Conservation (phyloP, 73 alveolate species). For the Stentor roeselii region DNA sequence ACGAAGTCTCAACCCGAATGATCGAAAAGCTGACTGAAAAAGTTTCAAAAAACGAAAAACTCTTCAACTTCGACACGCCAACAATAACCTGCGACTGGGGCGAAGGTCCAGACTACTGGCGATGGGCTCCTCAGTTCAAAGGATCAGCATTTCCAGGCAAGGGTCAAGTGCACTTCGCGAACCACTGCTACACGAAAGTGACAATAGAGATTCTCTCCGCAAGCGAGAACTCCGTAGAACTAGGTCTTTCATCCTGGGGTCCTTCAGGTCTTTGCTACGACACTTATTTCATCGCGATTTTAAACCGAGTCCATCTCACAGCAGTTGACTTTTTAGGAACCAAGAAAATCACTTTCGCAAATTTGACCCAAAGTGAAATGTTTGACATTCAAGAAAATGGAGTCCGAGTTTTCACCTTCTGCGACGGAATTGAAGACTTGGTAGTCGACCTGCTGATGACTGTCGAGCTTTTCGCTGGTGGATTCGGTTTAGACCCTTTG, state of each 20-base stretch:
- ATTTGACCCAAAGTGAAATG: slow-evolving; percentile 50
- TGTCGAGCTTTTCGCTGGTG: slow-evolving; percentile 75
- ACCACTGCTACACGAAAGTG: not conserved
- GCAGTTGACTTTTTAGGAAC: slow-evolving; percentile 40
- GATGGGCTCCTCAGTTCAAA: slow-evolving; percentile 9
- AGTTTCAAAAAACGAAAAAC: not conserved
- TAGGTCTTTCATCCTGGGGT: not conserved
- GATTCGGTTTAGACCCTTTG: slow-evolving; percentile 73
- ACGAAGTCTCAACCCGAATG: not conserved
- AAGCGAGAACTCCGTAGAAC: not conserved
- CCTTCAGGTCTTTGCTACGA: slow-evolving; percentile 20
- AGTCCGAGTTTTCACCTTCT: slow-evolving; percentile 62
- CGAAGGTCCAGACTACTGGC: slow-evolving; percentile 21
- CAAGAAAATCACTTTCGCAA: slow-evolving; percentile 53
- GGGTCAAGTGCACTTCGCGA: not conserved
- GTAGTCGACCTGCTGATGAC: slow-evolving; percentile 61
- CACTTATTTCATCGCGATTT: not conserved
- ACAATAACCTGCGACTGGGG: slow-evolving; percentile 23
- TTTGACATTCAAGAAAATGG: slow-evolving; percentile 55
- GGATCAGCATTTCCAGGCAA: slow-evolving; percentile 7
- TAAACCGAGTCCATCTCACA: not conserved
- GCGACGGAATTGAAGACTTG: slow-evolving; percentile 63
- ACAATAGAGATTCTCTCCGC: not conserved
- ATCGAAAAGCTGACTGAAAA: not conserved
- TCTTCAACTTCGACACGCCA: not conserved